These are phyloP conservation scores for Curvularia sp. DNA, from an alignment of 2,329 filamentous ascomycete species.

Conservation along the genomic window DNA sequence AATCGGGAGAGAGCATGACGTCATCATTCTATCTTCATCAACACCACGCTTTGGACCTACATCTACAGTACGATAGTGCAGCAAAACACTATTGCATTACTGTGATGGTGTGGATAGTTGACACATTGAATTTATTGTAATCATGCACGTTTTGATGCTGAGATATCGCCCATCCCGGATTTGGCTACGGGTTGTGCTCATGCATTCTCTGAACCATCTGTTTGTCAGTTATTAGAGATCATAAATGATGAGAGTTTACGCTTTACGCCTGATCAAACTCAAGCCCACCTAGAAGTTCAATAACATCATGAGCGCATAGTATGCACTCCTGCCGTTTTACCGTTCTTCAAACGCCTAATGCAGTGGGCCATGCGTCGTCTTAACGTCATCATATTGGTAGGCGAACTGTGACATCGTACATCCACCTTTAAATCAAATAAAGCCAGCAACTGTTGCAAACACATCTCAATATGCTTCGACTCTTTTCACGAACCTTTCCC, in stretches of 20 bases:
- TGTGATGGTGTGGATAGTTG: accelerated
- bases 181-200: background rate
- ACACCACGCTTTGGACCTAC: background rate
- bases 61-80: background rate
- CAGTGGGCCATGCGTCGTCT: constrained; percentile 26
- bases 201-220: background rate
- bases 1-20: background rate
- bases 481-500: constrained; percentile 32
- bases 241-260: background rate
- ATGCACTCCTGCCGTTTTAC: constrained; percentile 4
- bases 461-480: constrained; percentile 39
- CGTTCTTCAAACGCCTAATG: constrained; percentile 5
- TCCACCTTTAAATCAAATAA: constrained; percentile 21
- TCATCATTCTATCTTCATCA: background rate
- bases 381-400: constrained; percentile 44
- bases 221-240: background rate
- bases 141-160: background rate
- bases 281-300: background rate
- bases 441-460: constrained; percentile 9
- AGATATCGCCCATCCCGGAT: background rate
- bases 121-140: background rate
- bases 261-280: background rate
- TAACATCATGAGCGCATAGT: background rate
- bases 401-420: constrained; percentile 18
- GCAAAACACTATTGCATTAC: no score